phyloP scores from a whole-genome alignment of 441 rosid genomes.

The Sinapis alba region DNA sequence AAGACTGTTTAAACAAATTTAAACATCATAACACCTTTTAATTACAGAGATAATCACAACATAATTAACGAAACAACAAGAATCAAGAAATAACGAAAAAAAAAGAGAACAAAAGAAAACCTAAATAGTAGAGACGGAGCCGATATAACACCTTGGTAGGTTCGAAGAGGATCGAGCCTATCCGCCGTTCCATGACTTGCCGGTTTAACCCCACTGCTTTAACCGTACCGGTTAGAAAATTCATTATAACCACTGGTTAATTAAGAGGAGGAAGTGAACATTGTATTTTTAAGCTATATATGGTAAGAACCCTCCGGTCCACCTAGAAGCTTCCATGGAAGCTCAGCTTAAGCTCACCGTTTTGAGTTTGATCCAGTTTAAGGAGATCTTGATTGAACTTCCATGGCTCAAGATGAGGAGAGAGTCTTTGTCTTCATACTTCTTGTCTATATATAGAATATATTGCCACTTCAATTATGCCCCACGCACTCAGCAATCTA shows the following conservation, averaged over 20 bases:
- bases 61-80: background rate
- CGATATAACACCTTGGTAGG: conserved; percentile 39
- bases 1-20: conserved; percentile 14
- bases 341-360: conserved; percentile 24
- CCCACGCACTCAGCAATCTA: background rate
- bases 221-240: conserved; percentile 6
- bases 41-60: background rate
- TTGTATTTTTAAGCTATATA: conserved; percentile 8
- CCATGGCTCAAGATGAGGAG: conserved; percentile 23
- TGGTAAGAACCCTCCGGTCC: conserved; percentile 13
- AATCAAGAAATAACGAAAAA: background rate
- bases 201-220: conserved; percentile 30
- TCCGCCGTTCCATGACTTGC: conserved; percentile 40
- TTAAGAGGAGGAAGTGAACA: conserved; percentile 15
- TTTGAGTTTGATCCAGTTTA: conserved; percentile 8
- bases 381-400: conserved; percentile 13
- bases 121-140: conserved; percentile 23
- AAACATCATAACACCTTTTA: conserved; percentile 1
- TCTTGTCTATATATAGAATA: conserved; percentile 8
- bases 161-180: conserved; percentile 37
- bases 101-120: background rate
- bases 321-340: conserved; percentile 30
- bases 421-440: conserved; percentile 15
- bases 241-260: conserved; percentile 6
- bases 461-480: background rate